These are phyloP conservation scores for Xylaria bambusicola DNA, from an alignment of 495 filamentous ascomycete genomes.

Conservation along the genomic window DNA sequence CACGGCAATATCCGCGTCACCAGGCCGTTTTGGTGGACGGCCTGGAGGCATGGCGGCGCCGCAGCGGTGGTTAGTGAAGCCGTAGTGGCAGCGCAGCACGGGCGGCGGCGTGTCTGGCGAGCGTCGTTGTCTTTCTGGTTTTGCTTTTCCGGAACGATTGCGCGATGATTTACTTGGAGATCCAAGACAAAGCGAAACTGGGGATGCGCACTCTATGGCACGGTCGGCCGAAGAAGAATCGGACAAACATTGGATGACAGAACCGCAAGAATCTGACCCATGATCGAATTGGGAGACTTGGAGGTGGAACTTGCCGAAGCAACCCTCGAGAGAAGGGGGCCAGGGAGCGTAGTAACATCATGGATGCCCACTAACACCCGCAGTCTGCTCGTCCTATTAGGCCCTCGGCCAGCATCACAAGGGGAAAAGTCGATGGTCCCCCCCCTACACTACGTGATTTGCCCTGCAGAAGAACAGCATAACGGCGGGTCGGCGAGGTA, in stretches of 20 bases:
- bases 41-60: constrained; percentile 39
- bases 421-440: no score
- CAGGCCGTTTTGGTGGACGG: constrained; percentile 44
- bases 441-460: no score
- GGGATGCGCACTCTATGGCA: neutral
- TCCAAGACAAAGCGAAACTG: neutral
- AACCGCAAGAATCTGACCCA: neutral
- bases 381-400: no score
- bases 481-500: no score
- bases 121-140: neutral
- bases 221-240: neutral
- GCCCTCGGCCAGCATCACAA: no score
- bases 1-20: constrained; percentile 35
- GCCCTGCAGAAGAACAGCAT: no score
- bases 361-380: no score
- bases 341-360: neutral
- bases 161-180: neutral
- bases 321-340: constrained; percentile 1
- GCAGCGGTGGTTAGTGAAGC: constrained; percentile 20
- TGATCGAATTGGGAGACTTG: neutral
- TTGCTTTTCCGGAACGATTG: neutral
- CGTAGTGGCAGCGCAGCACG: constrained; percentile 8
- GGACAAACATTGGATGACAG: neutral
- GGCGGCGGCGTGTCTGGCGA: no score
- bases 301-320: constrained; percentile 14